Evolutionary conservation across 1,139 yeast genomes (phyloP), one percentile per base, ranked within the genome.

Genomic region (Saccharomycopsis hybrid): DNA sequence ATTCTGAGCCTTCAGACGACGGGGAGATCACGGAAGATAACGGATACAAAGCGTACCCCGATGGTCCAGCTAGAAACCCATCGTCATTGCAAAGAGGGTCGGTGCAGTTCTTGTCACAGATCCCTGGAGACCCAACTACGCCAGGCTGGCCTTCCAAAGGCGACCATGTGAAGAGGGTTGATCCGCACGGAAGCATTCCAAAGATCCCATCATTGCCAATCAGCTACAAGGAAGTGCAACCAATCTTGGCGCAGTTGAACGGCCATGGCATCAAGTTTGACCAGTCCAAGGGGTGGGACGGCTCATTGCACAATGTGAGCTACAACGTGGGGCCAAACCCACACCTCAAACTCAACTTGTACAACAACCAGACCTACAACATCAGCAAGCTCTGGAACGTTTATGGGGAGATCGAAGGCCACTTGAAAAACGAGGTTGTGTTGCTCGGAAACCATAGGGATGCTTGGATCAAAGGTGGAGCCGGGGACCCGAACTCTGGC

Each of bases 71-170:
- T 1, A 71, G 88, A 55, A 76, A 82, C 58, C 87, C 86, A 25
- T 74, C 82, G 13, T 66, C 81, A 32, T 85, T 85, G 39, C 92
- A 86, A 69, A 74, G 96, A 61, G 96, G 96, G 1, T 81, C 90
- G 53, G 92, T 83, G 2, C 86, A 82, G 64, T 88, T 82, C 61
- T 69, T 88, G 49, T 85, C 95, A 1, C 76, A 76, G 44, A 69
- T 73, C 3, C 95, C 96, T 1, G 96, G 96, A 46, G 96, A 89
- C 62, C 96, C 96, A 41, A 81, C 95, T 2, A 84, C 95, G 3
- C 95, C 95, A 18, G 92, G 92, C 0, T 81, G 79, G 59, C 82
- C 94, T 4, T 81, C 88, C 41, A 82, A 78, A 55, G 73, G 78
- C 2, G 74, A 74, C 24, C 64, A 69, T 31, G 74, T 74, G 25